Conservation (phyloP, 225 moss, liverwort and hornwort genomes). For the Physcomitrium patens region DNA sequence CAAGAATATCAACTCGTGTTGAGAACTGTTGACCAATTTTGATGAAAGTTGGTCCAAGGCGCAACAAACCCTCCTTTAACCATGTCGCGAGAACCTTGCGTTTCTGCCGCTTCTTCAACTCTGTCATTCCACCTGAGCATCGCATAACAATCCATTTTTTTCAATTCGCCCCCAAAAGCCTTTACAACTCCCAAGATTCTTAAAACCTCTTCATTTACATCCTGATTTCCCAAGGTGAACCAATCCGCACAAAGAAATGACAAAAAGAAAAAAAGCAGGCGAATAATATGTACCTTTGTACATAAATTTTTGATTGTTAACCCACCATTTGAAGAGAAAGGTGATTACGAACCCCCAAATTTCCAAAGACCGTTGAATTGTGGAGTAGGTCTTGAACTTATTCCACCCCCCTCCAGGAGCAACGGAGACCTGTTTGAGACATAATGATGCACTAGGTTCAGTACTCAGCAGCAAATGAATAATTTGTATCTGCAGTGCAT, state of each 20-base stretch:
- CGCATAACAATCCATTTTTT: constrained; percentile 3
- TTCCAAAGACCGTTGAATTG: constrained; percentile 85
- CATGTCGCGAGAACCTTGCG: constrained; percentile 85
- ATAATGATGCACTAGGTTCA: constrained; percentile 23
- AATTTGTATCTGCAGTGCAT: neutral
- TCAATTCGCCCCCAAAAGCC: neutral
- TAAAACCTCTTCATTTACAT: neutral
- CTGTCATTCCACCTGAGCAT: constrained; percentile 77
- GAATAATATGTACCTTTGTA: constrained; percentile 61
- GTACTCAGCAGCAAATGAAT: constrained; percentile 1
- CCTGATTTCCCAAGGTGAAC: neutral
- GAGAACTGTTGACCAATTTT: constrained; percentile 99
- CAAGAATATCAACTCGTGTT: constrained; percentile 95
- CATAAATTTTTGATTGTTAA: constrained; percentile 88
- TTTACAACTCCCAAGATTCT: neutral
- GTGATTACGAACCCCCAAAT: constrained; percentile 89
- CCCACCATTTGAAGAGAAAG: constrained; percentile 87
- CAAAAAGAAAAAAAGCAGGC: neutral
- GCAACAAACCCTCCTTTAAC: constrained; percentile 91
- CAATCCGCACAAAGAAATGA: constrained; percentile 8
- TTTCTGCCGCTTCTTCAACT: constrained; percentile 79
- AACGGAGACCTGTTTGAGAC: constrained; percentile 65
- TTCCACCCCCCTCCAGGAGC: constrained; percentile 93
- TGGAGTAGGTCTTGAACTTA: constrained; percentile 96
- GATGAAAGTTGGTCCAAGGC: constrained; percentile 97